Evolutionary conservation across 148 eudicot species (phyloP).

Genomic region (Rhododendron henanense): DNA sequence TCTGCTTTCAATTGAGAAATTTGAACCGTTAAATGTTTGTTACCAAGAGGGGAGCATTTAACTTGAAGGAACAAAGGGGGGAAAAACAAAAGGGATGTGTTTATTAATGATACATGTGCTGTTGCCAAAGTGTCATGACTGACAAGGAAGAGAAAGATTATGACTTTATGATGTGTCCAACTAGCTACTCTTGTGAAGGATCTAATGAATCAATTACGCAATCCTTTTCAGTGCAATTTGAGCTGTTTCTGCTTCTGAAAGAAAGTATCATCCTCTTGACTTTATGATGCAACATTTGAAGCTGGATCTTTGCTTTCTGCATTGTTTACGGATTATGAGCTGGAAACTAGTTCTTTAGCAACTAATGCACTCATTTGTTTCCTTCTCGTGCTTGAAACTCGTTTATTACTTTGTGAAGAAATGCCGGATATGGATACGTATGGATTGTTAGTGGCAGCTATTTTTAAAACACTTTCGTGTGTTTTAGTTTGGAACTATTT

Average conservation of each 20-base stretch:
- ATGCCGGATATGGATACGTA: neutral
- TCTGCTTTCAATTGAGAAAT: neutral
- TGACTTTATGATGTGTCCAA: neutral
- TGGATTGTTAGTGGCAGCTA: neutral
- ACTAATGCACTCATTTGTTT: neutral
- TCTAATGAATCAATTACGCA: neutral
- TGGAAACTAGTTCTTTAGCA: neutral
- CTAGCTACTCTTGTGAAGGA: neutral
- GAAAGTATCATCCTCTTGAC: slow-evolving; percentile 3
- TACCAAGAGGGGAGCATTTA: neutral
- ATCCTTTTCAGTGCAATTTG: neutral
- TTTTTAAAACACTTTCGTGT: neutral
- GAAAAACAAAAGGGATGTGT: neutral
- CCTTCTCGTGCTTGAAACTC: neutral
- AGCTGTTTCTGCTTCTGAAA: slow-evolving; percentile 25
- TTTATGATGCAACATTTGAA: neutral
- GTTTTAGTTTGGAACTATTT: neutral
- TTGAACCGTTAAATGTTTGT: neutral
- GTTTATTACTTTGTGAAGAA: neutral
- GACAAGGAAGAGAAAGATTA: neutral
- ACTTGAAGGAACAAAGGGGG: neutral
- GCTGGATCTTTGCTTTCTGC: neutral
- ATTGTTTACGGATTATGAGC: neutral
- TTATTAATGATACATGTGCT: neutral
- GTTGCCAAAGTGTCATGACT: neutral